These are phyloP conservation scores for Lyophyllum atratum DNA, from an alignment of 768 basidiomycete genomes.

Conservation along the genomic window DNA sequence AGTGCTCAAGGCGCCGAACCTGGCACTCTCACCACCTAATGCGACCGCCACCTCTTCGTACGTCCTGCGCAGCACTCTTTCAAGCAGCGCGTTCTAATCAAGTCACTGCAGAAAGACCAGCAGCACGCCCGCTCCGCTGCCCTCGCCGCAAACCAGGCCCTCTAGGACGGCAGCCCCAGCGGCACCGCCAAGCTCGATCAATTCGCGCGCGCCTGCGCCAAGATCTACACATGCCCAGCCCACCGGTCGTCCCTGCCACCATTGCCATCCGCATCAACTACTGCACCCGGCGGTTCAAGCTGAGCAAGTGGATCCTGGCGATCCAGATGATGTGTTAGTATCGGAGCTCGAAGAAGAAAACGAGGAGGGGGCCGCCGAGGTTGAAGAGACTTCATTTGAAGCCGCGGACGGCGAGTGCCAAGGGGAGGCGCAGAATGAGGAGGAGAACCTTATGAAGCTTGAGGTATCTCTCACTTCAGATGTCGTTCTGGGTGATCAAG, in stretches of 20 bases:
- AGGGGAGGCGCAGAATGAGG: slow-evolving; percentile 67
- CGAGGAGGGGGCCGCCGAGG: slow-evolving; percentile 88
- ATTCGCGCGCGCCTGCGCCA: slow-evolving; percentile 87
- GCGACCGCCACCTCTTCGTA: slow-evolving; percentile 91
- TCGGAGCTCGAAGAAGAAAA: slow-evolving; percentile 97
- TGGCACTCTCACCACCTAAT: slow-evolving; percentile 75
- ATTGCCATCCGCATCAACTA: slow-evolving; percentile 78
- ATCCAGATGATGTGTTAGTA: slow-evolving; percentile 81
- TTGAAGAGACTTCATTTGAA: slow-evolving; percentile 93
- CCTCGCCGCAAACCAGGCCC: slow-evolving; percentile 52
- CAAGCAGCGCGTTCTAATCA: background rate
- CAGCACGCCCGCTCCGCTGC: slow-evolving; percentile 60
- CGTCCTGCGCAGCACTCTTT: slow-evolving; percentile 26
- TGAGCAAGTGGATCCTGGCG: slow-evolving; percentile 79
- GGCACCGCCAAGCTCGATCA: slow-evolving; percentile 58
- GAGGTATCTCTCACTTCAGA: slow-evolving; percentile 49
- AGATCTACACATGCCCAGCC: slow-evolving; percentile 89
- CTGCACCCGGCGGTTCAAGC: slow-evolving; percentile 69
- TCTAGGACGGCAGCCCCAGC: slow-evolving; percentile 37
- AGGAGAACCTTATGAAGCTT: slow-evolving; percentile 80
- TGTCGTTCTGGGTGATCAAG: background rate
- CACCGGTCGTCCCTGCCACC: slow-evolving; percentile 86
- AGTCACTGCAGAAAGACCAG: slow-evolving; percentile 61
- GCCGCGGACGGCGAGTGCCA: slow-evolving; percentile 89
- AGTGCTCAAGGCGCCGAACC: slow-evolving; percentile 74